Evolutionary conservation across 2,329 filamentous ascomycete species (phyloP), one percentile per base, ranked within the genome.

Genomic region (Fusarium nygamai): DNA sequence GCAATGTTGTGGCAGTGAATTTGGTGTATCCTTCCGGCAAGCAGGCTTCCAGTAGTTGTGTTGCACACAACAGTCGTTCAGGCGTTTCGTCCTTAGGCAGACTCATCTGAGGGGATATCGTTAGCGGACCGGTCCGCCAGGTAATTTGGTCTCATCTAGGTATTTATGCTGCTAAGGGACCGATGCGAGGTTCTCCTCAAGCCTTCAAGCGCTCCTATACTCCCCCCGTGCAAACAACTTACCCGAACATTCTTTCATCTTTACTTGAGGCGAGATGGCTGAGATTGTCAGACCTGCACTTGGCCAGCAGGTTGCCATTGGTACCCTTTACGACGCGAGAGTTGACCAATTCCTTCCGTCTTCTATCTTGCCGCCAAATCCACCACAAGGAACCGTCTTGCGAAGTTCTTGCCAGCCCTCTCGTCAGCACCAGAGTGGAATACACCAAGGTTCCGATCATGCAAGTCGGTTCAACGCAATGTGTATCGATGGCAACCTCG

Each of bases 271-370:
- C 27, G 6, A 22, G 1, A 70, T 77, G 72, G 17, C 38, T 7
- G 51, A 68, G 8, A 38, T 56, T 12, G 5, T 22, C 3, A 46
- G 60, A 14, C 43, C 51, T 20, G 57, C 74, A 0, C 70, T 76
- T 27, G 54, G 67, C 7, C 64, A 71, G 8, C 13, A 54, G 20
- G 72, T 69, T 3, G 11, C 62, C 1, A 61, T 76, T 2, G 70
- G 74, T 3, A 69, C 74, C 1, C 24, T 76, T 34, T 76, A 76
- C n/a, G 62, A 77, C 19, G 66, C 67, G 8, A 65, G 33, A 8
- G 31, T 50, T 17, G 74, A 72, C 13, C 33, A 39, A 8, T 76
- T 76, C 6, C 61, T 77, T 12, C 10, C 47, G 0, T 54, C 43
- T 2, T 74, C 72, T 2, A 22, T 73, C 14, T 20, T 76, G 5